Evolutionary conservation across 805 yeast genomes (phyloP).

Genomic region (Zygosaccharomyces rouxii): DNA sequence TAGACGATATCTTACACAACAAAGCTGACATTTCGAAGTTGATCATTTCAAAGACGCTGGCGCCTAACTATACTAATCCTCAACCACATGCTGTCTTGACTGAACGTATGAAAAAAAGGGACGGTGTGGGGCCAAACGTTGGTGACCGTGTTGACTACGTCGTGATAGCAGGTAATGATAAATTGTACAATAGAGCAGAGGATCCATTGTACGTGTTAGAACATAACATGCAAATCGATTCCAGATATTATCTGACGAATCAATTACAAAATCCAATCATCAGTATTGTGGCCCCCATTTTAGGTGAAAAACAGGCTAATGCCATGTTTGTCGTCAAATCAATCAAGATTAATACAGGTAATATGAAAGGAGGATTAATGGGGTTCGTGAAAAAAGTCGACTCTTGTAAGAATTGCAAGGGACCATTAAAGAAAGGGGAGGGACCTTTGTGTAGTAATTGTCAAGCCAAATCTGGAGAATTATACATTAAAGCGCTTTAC

Average conservation of each 20-base stretch:
- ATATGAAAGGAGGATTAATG: conserved; percentile 85
- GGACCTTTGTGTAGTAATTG: conserved; percentile 84
- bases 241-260: conserved; percentile 87
- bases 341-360: conserved; percentile 40
- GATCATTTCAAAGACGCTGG: conserved; percentile 88
- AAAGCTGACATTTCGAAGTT: conserved; percentile 87
- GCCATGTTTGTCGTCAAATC: conserved; percentile 62
- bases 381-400: conserved; percentile 86
- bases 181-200: conserved; percentile 92
- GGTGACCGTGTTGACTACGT: conserved; percentile 99
- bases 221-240: conserved; percentile 87
- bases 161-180: conserved; percentile 74
- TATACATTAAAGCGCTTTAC: conserved; percentile 77
- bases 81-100: conserved; percentile 98
- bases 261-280: conserved; percentile 89
- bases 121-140: conserved; percentile 93
- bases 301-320: conserved; percentile 80
- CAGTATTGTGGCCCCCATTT: conserved; percentile 91
- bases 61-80: conserved; percentile 90
- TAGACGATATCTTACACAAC: conserved; percentile 86
- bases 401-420: conserved; percentile 81
- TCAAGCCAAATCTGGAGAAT: conserved; percentile 61
- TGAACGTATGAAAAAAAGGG: conserved; percentile 92
- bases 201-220: conserved; percentile 93
- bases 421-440: conserved; percentile 62